Base-by-base conservation (phyloP, 352 stramenopile species). In the Phytophthora sojae region DNA sequence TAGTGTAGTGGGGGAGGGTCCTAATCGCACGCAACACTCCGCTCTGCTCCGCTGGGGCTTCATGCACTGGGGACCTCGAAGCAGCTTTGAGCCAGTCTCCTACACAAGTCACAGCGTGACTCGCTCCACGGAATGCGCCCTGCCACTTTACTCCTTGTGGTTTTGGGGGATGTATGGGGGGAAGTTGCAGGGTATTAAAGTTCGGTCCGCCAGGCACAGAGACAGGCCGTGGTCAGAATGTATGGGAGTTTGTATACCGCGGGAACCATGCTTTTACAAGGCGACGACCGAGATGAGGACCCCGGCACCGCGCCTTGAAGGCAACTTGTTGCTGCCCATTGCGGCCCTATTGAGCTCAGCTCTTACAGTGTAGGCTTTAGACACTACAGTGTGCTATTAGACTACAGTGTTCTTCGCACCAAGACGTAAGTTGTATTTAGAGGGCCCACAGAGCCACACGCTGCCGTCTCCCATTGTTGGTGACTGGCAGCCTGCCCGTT, bases 91-190 rank as follows among this genome's bases (percentile, higher is more conserved):
- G 39, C 39, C 39, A 49, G 60, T 61, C 53, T 63, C 39, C 53
- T 35, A 30, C 60, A 70, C 67, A 73, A 73, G 66, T 73, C 59
- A 58, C 59, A 61, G 60, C 19, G 23, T 73, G 49, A 68, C 58
- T 64, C 63, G 62, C 32, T n/a, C 37, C 37, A 3, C 37, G 37
- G 6, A n/a, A 19, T 8, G 14, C 17, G 15, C 39, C 14, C 39
- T 49, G 8, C 4, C 21, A 49, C 39, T 49, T 49, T 49, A 6
- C 39, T 1, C 14, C 14, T 23, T n/a, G 14, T 21, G 5, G 0
- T 7, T 4, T 21, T 49, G 35, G 35, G 0, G 35, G 11, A 42
- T 49, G 39, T 49, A 49, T 49, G 17, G 39, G 5, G 15, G 39
- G 1, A 49, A 49, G 39, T 49, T 49, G 4, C 0, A n/a, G 39